Conservation (phyloP, 164 flowering plant genomes). For the Euptelea pleiosperma region DNA sequence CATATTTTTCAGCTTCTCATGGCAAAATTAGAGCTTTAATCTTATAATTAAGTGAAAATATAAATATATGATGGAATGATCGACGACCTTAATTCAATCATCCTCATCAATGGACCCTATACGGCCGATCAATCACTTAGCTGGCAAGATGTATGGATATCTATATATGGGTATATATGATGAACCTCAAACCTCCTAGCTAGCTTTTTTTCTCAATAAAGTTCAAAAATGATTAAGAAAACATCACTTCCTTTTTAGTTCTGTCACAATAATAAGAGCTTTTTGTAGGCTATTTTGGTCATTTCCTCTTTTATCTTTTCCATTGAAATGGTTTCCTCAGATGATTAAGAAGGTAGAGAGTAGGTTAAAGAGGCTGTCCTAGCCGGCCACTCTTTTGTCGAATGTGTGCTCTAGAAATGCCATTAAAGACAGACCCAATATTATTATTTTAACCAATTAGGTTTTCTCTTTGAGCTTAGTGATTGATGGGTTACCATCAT, state of each 20-base stretch:
- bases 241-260: background rate
- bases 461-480: slow-evolving; percentile 22
- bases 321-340: background rate
- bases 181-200: background rate
- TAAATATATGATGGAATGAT: no score
- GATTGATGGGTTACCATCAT: slow-evolving; percentile 30
- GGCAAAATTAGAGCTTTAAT: no score
- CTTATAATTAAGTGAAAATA: no score
- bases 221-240: background rate
- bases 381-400: slow-evolving; percentile 64
- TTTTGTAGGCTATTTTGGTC: background rate
- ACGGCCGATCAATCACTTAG: no score
- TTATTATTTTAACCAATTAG: slow-evolving; percentile 13
- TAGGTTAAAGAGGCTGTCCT: slow-evolving; percentile 50
- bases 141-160: no score
- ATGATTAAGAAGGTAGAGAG: slow-evolving; percentile 23
- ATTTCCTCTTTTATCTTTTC: background rate
- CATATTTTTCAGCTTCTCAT: no score
- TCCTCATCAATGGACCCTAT: no score
- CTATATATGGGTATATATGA: no score
- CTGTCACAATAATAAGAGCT: no score
- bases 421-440: slow-evolving; percentile 25
- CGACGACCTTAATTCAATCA: no score
- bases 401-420: slow-evolving; percentile 21
- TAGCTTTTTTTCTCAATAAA: background rate